These are phyloP conservation scores for Schwanniomyces etchellsii DNA, from an alignment of 1,139 yeast genomes.

Conservation along the genomic window DNA sequence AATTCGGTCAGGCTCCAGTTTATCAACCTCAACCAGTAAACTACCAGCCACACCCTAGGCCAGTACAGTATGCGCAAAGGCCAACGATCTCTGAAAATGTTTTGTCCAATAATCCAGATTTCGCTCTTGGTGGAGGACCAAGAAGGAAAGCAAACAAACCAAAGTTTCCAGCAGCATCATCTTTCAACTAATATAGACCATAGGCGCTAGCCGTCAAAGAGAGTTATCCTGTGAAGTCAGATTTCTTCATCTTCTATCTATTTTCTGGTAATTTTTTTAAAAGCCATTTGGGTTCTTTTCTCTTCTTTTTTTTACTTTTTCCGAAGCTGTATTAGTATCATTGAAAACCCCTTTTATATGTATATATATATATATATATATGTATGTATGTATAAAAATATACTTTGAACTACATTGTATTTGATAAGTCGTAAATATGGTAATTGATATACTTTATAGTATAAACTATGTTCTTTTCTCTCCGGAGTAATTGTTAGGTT, in stretches of 20 bases:
- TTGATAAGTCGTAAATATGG: too few relatives aligned
- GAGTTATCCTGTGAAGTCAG: not conserved
- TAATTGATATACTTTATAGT: too few relatives aligned
- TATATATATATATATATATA: too few relatives aligned
- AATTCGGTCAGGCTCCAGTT: conserved; percentile 4
- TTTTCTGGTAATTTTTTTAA: not conserved
- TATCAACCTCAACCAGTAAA: conserved; percentile 8
- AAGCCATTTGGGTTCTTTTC: not conserved
- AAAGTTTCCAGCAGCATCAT: conserved; percentile 2
- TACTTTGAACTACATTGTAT: too few relatives aligned
- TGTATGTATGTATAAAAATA: too few relatives aligned
- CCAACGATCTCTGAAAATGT: conserved; percentile 44
- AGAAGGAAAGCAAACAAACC: conserved; percentile 11
- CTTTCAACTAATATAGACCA: too few relatives aligned
- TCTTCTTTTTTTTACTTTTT: not conserved
- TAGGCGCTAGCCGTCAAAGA: not conserved
- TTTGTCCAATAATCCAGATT: conserved; percentile 50
- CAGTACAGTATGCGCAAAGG: conserved; percentile 4
- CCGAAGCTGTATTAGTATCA: not conserved
- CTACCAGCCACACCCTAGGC: conserved; percentile 6
- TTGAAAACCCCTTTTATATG: too few relatives aligned
- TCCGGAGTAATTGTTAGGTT: not conserved
- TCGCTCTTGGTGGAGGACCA: conserved; percentile 29
- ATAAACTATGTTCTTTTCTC: not conserved
- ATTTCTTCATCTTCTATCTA: conserved; percentile 1